Percentiles rank a stretch among this genome's conserved stretches.
These are phyloP conservation scores for Tetrapisispora taiwanensis DNA, from an alignment of 805 yeast genomes.

Conservation along the genomic window DNA sequence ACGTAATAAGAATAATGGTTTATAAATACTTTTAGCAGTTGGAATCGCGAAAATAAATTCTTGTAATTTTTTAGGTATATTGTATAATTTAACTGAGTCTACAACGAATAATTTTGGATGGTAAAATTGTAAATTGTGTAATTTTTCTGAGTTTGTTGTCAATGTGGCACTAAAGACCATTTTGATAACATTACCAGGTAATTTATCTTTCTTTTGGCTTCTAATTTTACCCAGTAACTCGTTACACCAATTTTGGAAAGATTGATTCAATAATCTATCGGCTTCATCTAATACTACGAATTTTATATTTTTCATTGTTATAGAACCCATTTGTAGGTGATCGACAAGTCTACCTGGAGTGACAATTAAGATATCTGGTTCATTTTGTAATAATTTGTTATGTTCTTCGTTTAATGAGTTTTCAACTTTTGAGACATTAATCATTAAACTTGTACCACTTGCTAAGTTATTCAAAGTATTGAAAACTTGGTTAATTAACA, in stretches of 20 bases:
- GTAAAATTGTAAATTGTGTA: slow-evolving; percentile 57
- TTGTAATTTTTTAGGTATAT: slow-evolving; percentile 44
- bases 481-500: slow-evolving; percentile 74
- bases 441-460: slow-evolving; percentile 51
- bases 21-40: slow-evolving; percentile 37
- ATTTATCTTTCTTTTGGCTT: slow-evolving; percentile 24
- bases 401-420: slow-evolving; percentile 56
- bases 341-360: slow-evolving; percentile 84
- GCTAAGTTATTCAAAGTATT: slow-evolving; percentile 49
- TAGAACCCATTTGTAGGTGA: slow-evolving; percentile 38
- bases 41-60: slow-evolving; percentile 34
- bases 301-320: slow-evolving; percentile 43
- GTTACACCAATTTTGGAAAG: slow-evolving; percentile 86
- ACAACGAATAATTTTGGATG: slow-evolving; percentile 61
- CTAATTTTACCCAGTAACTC: slow-evolving; percentile 36
- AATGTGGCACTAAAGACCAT: slow-evolving; percentile 87
- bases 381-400: slow-evolving; percentile 33
- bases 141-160: slow-evolving; percentile 83
- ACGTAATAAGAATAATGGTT: slow-evolving; percentile 65
- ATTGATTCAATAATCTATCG: slow-evolving; percentile 72
- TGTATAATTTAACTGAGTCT: slow-evolving; percentile 56
- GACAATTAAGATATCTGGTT: slow-evolving; percentile 58
- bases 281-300: slow-evolving; percentile 74
- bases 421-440: slow-evolving; percentile 48
- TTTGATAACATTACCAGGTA: slow-evolving; percentile 40